Conservation (phyloP, 2,329 filamentous ascomycete genomes). For the Colletotrichum euphorbiae region DNA sequence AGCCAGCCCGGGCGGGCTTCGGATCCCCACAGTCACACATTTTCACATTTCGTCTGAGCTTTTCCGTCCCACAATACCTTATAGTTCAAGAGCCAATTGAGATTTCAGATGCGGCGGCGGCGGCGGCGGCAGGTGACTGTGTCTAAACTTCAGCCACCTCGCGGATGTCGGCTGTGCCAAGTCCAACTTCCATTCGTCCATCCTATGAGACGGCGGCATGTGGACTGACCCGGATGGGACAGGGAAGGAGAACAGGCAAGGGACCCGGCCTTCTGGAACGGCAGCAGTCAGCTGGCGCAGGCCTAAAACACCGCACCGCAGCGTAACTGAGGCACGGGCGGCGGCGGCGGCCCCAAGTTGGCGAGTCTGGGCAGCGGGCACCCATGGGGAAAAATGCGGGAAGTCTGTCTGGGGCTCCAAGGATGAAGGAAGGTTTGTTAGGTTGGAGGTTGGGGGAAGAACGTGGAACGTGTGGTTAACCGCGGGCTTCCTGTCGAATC, state of each 20-base stretch:
- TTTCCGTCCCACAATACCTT: background rate
- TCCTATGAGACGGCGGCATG: constrained; percentile 36
- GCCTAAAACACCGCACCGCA: constrained; percentile 29
- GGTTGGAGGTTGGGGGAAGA: constrained; percentile 20
- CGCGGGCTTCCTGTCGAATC: constrained; percentile 18
- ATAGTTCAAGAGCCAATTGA: background rate
- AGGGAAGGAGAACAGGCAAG: constrained; percentile 27
- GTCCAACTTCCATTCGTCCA: constrained; percentile 39
- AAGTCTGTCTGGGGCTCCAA: constrained; percentile 30
- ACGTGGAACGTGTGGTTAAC: constrained; percentile 7
- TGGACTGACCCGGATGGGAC: constrained; percentile 34
- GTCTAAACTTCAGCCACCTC: constrained; percentile 10
- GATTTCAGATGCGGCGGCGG: constrained; percentile 9
- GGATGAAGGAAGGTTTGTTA: background rate
- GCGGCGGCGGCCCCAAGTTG: background rate
- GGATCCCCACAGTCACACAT: too few species aligned
- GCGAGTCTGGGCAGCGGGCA: constrained; percentile 17
- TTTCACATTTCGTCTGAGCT: constrained; percentile 9
- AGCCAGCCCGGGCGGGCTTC: background rate
- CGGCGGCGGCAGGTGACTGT: too few species aligned
- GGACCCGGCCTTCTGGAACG: constrained; percentile 36
- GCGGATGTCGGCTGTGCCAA: constrained; percentile 35
- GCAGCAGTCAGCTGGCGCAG: constrained; percentile 11
- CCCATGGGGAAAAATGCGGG: constrained; percentile 36
- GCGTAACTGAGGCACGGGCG: constrained; percentile 21